phyloP scores from a whole-genome alignment of 106 monocot genomes.

The Platanthera zijinensis region DNA sequence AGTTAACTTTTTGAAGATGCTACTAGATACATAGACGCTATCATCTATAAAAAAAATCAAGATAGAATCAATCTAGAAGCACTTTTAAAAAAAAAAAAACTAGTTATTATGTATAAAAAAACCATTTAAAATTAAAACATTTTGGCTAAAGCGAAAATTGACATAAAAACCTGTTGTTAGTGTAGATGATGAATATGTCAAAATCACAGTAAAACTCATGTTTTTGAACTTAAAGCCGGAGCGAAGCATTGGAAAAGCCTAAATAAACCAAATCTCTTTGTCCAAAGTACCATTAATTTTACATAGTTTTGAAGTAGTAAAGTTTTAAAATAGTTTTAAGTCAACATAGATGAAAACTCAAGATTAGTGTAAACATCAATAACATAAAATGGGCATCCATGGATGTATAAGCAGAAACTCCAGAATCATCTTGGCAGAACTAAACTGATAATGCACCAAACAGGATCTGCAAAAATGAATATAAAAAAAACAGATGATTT shows the following conservation, averaged over 20 bases:
- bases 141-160: not conserved
- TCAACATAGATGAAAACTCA: not conserved
- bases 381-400: not conserved
- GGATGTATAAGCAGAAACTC: not conserved
- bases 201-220: not conserved
- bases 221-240: not conserved
- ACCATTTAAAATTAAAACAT: not conserved
- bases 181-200: not conserved
- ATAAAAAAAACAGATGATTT: not conserved
- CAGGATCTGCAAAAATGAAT: constrained; percentile 5
- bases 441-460: not conserved
- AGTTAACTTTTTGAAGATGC: not conserved
- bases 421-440: constrained; percentile 3
- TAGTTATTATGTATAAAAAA: not conserved
- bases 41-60: not conserved
- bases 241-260: not conserved
- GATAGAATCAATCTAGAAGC: not conserved
- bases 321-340: not conserved
- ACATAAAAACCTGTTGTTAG: not conserved
- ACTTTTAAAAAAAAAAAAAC: not conserved
- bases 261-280: not conserved
- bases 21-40: not conserved
- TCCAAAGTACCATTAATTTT: constrained; percentile 3
- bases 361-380: not conserved
- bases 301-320: not conserved